Base-by-base conservation (phyloP, 2,329 filamentous ascomycete genomes). In the Endoconidiophora polonica region DNA sequence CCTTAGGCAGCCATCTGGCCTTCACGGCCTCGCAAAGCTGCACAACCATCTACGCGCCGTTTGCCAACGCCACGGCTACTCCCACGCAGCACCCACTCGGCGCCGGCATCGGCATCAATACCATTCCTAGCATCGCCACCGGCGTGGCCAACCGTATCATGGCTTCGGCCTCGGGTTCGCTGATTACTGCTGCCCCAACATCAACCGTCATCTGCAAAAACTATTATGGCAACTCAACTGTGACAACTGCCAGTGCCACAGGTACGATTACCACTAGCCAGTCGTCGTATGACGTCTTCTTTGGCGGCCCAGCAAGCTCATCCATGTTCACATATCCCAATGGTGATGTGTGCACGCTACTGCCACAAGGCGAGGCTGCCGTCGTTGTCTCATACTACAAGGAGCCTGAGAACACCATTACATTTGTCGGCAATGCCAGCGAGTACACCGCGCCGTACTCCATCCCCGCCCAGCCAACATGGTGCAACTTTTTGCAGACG, bases 391-490 rank as follows among this genome's bases (percentile, higher is more conserved):
- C 65, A 2, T 62, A 72, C 16, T 65, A 74, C 59, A 72, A 70
- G 3, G 61, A 66, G 20, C 50, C 50, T 7, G 46, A 52, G 16
- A 52, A 37, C 24, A 75, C 72, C 1, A 62, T 68, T 46, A 75
- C 72, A 16, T 70, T 72, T 58, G 63, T 58, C 6, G 70, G 67
- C 14, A 63, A 71, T 48, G 64, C 62, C 3, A 59, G 57, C 22
- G 64, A 70, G 48, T 74, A 74, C 55, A 72, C 65, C 6, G 65
- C 68, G 1, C 68, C 67, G 1, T 72, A 64, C 53, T 62, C 66
- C 3, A 58, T 65, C 9, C 62, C 73, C 26, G 57, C 56, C 16
- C 65, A 63, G 2, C 68, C 66, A 3, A 58, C 57, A 24, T 63
- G 64, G 50, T 73, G 71, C 51, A 55, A 60, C 29, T 54, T 52